A percentile compares a stretch with the other conserved stretches of the same genome.
Evolutionary conservation across 306 rosid genomes (phyloP).

Genomic region (Parietaria judaica): DNA sequence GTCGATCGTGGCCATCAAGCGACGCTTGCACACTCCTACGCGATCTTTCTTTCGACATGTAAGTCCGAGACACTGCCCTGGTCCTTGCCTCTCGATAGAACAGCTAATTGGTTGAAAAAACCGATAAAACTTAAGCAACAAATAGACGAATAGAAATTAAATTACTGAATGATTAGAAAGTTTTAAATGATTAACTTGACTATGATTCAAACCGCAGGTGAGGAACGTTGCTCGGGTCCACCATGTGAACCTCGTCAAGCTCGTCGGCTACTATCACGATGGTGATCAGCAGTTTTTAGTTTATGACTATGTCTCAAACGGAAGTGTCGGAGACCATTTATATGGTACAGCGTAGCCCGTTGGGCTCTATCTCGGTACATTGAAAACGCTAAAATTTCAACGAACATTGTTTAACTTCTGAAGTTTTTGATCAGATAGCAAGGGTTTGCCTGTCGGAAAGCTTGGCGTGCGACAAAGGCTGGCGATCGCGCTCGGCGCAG

Average conservation of each 20-base stretch:
- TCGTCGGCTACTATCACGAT: conserved; percentile 55
- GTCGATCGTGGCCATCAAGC: conserved; percentile 59
- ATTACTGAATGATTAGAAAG: too few relatives aligned
- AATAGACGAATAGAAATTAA: too few relatives aligned
- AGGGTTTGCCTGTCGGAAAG: conserved; percentile 60
- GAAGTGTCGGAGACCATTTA: conserved; percentile 58
- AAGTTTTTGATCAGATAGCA: conserved; percentile 36
- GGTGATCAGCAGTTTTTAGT: conserved; percentile 53
- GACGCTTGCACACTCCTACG: conserved; percentile 34
- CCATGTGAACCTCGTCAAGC: conserved; percentile 46
- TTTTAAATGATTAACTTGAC: neutral
- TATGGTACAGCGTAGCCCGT: conserved; percentile 32
- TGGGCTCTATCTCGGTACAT: conserved; percentile 14
- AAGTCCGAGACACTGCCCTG: too few relatives aligned
- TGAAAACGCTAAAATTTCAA: too few relatives aligned
- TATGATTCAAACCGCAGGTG: conserved; percentile 32
- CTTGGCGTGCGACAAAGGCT: conserved; percentile 44
- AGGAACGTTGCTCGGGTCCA: conserved; percentile 43
- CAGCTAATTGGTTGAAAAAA: too few relatives aligned
- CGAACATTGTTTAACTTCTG: conserved; percentile 9
- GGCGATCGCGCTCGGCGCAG: conserved; percentile 55
- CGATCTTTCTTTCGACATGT: conserved; percentile 46
- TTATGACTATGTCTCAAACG: conserved; percentile 51
- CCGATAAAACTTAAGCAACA: too few relatives aligned
- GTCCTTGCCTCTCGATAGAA: too few relatives aligned